Conservation (phyloP, 1,139 yeast species). For the Pichia sp. region DNA sequence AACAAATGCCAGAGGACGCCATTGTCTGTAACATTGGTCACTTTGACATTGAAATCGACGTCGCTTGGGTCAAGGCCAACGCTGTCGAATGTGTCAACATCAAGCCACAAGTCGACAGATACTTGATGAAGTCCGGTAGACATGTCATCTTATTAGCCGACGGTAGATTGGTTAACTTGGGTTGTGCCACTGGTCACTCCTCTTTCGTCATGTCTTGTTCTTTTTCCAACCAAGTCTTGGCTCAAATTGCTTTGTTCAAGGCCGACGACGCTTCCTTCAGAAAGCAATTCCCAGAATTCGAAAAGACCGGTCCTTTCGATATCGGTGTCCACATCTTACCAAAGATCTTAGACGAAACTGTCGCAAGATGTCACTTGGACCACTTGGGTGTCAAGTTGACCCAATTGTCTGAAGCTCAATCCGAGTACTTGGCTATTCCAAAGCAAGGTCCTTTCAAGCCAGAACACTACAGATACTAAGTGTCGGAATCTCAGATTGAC, state of each 20-base stretch:
- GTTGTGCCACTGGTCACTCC: constrained; percentile 99
- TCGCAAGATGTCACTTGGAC: constrained; percentile 94
- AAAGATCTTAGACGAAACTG: constrained; percentile 98
- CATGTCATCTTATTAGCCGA: constrained; percentile 96
- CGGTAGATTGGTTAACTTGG: constrained; percentile 99
- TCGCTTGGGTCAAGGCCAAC: constrained; percentile 93
- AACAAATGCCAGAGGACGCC: constrained; percentile 97
- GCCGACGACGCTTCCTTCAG: constrained; percentile 80
- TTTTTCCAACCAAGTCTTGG: constrained; percentile 98
- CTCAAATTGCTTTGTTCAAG: constrained; percentile 98
- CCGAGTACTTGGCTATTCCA: constrained; percentile 94
- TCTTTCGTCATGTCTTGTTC: constrained; percentile 99
- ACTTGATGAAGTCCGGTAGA: constrained; percentile 82
- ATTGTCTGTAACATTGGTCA: constrained; percentile 99
- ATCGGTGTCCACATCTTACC: constrained; percentile 97
- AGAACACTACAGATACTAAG: constrained; percentile 96
- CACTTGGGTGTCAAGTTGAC: constrained; percentile 93
- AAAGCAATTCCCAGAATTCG: constrained; percentile 79
- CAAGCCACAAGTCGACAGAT: constrained; percentile 99
- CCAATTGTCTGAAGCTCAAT: constrained; percentile 71
- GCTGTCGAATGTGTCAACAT: constrained; percentile 90
- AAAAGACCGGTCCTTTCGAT: constrained; percentile 86
- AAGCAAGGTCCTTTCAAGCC: constrained; percentile 97
- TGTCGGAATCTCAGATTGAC: constrained; percentile 10
- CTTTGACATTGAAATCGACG: constrained; percentile 98